These are phyloP conservation scores for Paulinella micropora DNA, from an alignment of 78 protist genomes.

Conservation along the genomic window DNA sequence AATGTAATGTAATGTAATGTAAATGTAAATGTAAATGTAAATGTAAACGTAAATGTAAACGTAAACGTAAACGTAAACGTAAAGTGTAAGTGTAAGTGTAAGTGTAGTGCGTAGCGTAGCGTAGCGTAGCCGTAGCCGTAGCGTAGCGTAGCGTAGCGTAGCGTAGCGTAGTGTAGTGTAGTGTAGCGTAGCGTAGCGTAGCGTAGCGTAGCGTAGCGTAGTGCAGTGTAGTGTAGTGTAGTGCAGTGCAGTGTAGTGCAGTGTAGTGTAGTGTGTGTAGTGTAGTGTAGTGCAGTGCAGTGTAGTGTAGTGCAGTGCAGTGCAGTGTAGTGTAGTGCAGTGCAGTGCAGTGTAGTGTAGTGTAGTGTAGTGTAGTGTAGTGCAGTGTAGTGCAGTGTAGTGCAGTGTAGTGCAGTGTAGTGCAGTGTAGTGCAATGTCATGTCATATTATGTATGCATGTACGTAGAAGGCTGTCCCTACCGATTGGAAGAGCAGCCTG, in stretches of 20 bases:
- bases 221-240: background rate
- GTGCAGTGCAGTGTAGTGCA: background rate
- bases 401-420: background rate
- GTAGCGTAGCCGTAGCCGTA: background rate
- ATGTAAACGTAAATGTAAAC: too few species aligned
- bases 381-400: background rate
- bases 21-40: too few species aligned
- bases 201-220: background rate
- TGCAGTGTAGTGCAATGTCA: too few species aligned
- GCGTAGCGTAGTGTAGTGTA: background rate
- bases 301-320: too few species aligned
- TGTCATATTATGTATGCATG: background rate
- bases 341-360: background rate
- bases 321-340: background rate
- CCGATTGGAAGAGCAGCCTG: too few species aligned
- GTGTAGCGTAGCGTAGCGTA: background rate
- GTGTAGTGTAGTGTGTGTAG: too few species aligned
- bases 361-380: background rate
- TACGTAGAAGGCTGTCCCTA: too few species aligned
- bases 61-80: too few species aligned
- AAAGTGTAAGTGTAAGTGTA: too few species aligned
- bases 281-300: too few species aligned
- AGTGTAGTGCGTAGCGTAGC: background rate
- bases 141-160: background rate
- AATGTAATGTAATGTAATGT: too few species aligned